Conservation (phyloP, 1,284 basidiomycete genomes). For the Cutaneotrichosporon dermatis region DNA sequence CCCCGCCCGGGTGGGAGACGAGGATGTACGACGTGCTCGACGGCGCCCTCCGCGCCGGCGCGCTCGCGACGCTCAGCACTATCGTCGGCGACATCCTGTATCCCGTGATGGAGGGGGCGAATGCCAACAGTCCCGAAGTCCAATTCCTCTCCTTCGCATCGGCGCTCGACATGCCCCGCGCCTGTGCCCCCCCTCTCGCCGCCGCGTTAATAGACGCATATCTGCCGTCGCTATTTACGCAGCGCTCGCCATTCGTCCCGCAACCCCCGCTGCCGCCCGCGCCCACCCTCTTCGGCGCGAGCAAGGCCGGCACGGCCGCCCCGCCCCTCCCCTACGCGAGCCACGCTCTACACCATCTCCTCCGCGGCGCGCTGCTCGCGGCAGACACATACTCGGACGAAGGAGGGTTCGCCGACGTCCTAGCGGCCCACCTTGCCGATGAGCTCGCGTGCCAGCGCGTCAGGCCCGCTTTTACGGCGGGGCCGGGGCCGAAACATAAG, state of each 20-base stretch:
- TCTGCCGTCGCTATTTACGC: slow-evolving; percentile 12
- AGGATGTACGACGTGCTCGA: slow-evolving; percentile 16
- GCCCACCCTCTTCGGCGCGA: not conserved
- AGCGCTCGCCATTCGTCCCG: slow-evolving; percentile 14
- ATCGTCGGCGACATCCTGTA: slow-evolving; percentile 14
- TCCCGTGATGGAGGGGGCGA: slow-evolving; percentile 11
- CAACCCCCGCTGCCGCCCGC: not conserved
- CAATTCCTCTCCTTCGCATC: slow-evolving; percentile 14
- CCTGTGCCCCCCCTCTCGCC: slow-evolving; percentile 5
- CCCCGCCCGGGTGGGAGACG: slow-evolving; percentile 16
- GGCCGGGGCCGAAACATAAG: not conserved
- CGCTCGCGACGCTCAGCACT: slow-evolving; percentile 2
- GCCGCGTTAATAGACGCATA: slow-evolving; percentile 13
- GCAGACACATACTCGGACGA: slow-evolving; percentile 2
- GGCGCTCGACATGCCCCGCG: slow-evolving; percentile 7
- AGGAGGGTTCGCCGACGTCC: slow-evolving; percentile 6
- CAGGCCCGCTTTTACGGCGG: not conserved
- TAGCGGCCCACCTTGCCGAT: slow-evolving; percentile 20
- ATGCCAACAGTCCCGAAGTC: slow-evolving; percentile 1
- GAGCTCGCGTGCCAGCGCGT: slow-evolving; percentile 26
- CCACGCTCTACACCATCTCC: slow-evolving; percentile 9
- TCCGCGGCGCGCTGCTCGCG: slow-evolving; percentile 10
- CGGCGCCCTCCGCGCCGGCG: slow-evolving; percentile 11
- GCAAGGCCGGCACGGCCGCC: not conserved
- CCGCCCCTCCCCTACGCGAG: slow-evolving; percentile 15